These are phyloP conservation scores for Ulota crispa DNA, from an alignment of 225 moss, liverwort and hornwort species.

Conservation along the genomic window DNA sequence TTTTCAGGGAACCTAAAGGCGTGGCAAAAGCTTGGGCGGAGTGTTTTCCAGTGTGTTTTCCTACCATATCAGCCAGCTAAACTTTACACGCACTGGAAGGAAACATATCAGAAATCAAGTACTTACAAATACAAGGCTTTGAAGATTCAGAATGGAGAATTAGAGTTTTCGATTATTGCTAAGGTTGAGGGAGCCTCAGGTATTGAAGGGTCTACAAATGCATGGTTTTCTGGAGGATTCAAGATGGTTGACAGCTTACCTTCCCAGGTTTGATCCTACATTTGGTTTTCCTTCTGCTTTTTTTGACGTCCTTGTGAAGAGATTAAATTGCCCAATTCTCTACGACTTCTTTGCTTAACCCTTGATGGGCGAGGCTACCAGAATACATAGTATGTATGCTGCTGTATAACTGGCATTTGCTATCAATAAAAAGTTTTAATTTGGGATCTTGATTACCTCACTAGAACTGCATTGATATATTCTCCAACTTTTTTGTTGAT, in stretches of 20 bases:
- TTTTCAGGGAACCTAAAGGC: conserved; percentile 72
- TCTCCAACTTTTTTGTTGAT: no score
- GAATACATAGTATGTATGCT: no score
- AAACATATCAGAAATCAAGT: conserved; percentile 42
- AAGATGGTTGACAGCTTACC: conserved; percentile 61
- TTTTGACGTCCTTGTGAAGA: not conserved
- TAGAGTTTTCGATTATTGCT: conserved; percentile 62
- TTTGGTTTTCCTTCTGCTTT: not conserved
- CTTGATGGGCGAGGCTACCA: no score
- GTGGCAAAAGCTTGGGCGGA: conserved; percentile 78
- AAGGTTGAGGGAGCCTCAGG: conserved; percentile 59
- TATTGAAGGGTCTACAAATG: conserved; percentile 47
- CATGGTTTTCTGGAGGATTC: conserved; percentile 77
- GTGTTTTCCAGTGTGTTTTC: conserved; percentile 72
- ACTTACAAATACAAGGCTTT: conserved; percentile 29
- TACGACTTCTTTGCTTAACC: not conserved
- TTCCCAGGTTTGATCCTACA: conserved; percentile 37
- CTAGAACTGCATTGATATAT: no score
- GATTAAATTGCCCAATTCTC: not conserved
- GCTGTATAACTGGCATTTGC: no score
- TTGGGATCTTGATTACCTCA: no score
- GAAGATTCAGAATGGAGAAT: conserved; percentile 54
- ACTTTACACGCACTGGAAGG: conserved; percentile 38
- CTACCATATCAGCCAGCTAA: conserved; percentile 65
- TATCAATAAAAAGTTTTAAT: no score